Conservation (phyloP, 2,329 filamentous ascomycete genomes). For the Colletotrichum liaoningense region DNA sequence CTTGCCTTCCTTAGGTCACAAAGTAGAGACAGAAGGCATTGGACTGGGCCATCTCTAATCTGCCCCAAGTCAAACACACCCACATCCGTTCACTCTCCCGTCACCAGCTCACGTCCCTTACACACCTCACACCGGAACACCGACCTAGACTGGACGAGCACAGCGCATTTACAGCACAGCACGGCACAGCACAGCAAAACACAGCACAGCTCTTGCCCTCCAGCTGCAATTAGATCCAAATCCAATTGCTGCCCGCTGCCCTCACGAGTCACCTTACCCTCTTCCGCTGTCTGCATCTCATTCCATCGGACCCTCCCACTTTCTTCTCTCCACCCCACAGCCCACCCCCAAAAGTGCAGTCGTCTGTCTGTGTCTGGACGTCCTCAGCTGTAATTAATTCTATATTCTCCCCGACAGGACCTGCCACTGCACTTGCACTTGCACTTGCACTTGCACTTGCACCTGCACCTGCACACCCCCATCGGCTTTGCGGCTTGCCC, state of each 20-base stretch:
- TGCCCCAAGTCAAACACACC: constrained; percentile 22
- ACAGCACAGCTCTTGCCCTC: no score
- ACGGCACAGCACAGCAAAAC: neutral
- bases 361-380: constrained; percentile 28
- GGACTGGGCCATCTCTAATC: constrained; percentile 15
- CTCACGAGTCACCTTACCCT: neutral
- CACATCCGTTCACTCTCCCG: constrained; percentile 1
- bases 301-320: constrained; percentile 20
- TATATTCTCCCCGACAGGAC: constrained; percentile 7
- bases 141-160: neutral
- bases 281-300: constrained; percentile 6
- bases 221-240: no score
- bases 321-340: constrained; percentile 29
- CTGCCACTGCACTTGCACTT: neutral
- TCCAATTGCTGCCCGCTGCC: no score
- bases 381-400: constrained; percentile 15
- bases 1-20: constrained; percentile 9
- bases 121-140: neutral
- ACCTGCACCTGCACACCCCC: constrained; percentile 6
- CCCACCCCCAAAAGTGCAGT: constrained; percentile 19
- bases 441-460: neutral
- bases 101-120: neutral
- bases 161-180: neutral
- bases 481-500: constrained; percentile 22
- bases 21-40: constrained; percentile 3